Base-by-base conservation (phyloP, 2,329 filamentous ascomycete genomes). In the Cladosporium sp. region DNA sequence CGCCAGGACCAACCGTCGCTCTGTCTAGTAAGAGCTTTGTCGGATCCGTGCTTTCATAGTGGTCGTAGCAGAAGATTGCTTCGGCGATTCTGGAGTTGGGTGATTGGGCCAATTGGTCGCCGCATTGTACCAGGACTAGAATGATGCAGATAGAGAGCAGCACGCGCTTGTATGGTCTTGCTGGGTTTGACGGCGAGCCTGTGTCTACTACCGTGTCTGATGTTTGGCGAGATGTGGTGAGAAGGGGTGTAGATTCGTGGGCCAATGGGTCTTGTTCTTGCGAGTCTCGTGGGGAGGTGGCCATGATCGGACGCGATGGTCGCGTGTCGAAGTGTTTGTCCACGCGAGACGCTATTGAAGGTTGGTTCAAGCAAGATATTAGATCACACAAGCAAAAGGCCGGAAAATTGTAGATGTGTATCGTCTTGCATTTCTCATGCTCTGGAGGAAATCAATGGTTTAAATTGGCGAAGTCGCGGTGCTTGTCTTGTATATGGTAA, bases 81-180 rank as follows among this genome's bases (percentile, higher is more conserved):
- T 88, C 86, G 69, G 84, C 80, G 60, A 87, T 79, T 63, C 83
- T 81, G 59, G 81, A 83, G 54, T 76, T 72, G 0, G 85, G 83
- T 3, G 84, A 78, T 36, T 74, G 72, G 21, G 67, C 24, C 64
- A 78, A 68, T 74, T 77, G 64, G 76, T 79, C 71, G 67, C 79
- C 81, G 38, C 38, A 65, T 49, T 57, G 52, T 11, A 38, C 30
- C 11, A 65, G 41, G 30, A 65, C 24, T 12, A 65, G 62, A 12
- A 51, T 47, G 28, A 41, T n/a, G 62, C 38, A 47, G 41, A 65
- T 26, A 15, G 58, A 38, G 15, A 51, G 41, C 41, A 65, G 26
- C 52, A 65, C 34, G 38, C 34, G 28, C 34, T 52, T 59, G 57
- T 59, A 59, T n/a, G 36, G 34, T 11, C 57, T 44, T n/a, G 21